Evolutionary conservation across 2,329 filamentous ascomycete genomes (phyloP).

Genomic region (Xylaria polymorpha): DNA sequence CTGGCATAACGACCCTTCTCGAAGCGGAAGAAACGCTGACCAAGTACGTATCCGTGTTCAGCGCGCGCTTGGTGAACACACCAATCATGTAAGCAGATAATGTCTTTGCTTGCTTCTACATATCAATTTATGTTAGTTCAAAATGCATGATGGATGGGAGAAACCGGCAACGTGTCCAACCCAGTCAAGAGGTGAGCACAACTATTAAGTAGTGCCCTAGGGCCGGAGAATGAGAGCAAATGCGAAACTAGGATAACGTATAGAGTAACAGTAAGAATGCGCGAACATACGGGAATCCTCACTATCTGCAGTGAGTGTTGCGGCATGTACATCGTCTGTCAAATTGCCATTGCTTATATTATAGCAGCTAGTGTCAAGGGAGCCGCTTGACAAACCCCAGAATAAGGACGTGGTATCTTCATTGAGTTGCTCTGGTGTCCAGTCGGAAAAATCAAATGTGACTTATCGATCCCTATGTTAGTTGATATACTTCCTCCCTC

Average conservation of each 20-base stretch:
- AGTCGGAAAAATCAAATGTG: conserved; percentile 40
- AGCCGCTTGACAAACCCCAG: conserved; percentile 32
- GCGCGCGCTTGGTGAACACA: conserved; percentile 33
- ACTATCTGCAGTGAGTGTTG: conserved; percentile 27
- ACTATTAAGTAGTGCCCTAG: background rate
- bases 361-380: conserved; percentile 39
- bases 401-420: conserved; percentile 36
- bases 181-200: background rate
- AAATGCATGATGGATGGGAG: background rate
- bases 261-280: background rate
- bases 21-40: conserved; percentile 39
- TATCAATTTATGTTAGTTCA: background rate
- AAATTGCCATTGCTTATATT: conserved; percentile 34
- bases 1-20: conserved; percentile 36
- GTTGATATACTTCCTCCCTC: background rate
- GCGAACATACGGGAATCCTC: conserved; percentile 31
- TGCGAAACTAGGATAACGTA: background rate
- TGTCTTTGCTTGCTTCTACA: conserved; percentile 35
- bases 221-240: background rate
- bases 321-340: conserved; percentile 34
- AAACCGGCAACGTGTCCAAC: background rate
- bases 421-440: conserved; percentile 36
- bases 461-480: conserved; percentile 24
- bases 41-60: conserved; percentile 26
- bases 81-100: conserved; percentile 40